Base-by-base conservation (phyloP, 768 basidiomycete species). In the Boletus rex-veris region DNA sequence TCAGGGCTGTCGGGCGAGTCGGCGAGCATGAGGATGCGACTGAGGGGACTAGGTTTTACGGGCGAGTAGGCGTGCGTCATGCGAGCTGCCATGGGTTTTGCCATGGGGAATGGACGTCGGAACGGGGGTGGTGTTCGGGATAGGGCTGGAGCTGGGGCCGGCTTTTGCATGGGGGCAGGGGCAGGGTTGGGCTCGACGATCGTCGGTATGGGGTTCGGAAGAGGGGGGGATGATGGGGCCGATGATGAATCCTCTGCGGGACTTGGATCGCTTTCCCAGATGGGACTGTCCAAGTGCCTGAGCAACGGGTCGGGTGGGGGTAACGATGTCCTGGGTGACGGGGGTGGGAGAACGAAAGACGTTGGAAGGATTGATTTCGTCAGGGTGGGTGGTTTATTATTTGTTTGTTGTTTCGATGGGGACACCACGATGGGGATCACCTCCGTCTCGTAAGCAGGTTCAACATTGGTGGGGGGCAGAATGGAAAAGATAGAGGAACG, bases 11-110 rank as follows among this genome's bases (percentile, higher is more conserved):
- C 69, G 5, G 84, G 84, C 1, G 86, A 88, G 56, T 85, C 74
- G 4, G 76, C 78, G 40, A 91, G 75, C 83, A 85, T 81, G 21
- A 91, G 75, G 49, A 92, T 90, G 11, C 89, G 80, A 55, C 87
- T 90, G 31, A 92, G 75, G 3, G 90, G 90, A 57, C 88, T 90
- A 0, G 90, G 90, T 66, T 83, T 85, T 3, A 75, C 84, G 28
- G 90, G 90, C 0, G 90, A 91, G 58, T 92, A 92, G 0, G 89
- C 88, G 58, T 92, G 90, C 5, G 80, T 76, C 84, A 89, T 88
- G 51, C 78, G 82, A 50, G 76, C 71, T 2, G 81, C 84, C 45
- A 85, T 73, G 11, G 89, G 87, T 62, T 88, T 90, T 2, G 87
- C 86, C 42, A 85, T 72, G 0, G 86, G 86, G 71, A 86, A 89